These are phyloP conservation scores for Cladophialophora psammophila DNA, from an alignment of 2,329 filamentous ascomycete genomes.

Conservation along the genomic window DNA sequence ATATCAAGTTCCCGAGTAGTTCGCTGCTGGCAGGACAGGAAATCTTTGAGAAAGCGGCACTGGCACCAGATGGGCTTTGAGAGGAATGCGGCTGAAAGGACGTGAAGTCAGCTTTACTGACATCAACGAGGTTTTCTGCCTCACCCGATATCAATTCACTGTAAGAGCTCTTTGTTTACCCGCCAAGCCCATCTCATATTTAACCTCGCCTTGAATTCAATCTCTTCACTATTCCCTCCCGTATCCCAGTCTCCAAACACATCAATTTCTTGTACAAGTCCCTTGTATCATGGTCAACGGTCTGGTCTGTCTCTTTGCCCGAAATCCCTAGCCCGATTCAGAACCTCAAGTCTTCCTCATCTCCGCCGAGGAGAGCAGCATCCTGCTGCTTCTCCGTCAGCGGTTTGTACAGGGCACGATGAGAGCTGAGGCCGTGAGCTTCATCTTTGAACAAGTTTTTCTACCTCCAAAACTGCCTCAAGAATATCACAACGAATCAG, in stretches of 20 bases:
- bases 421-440: constrained; percentile 34
- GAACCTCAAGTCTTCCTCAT: neutral
- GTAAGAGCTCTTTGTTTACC: constrained; percentile 2
- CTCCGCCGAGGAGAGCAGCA: constrained; percentile 8
- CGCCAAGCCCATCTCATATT: constrained; percentile 4
- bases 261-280: neutral
- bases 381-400: constrained; percentile 11
- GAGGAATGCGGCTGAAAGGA: neutral
- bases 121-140: neutral
- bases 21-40: neutral
- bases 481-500: constrained; percentile 43
- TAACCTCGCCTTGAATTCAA: neutral
- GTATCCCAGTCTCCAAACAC: neutral
- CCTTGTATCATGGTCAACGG: neutral
- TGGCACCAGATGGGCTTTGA: neutral
- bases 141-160: constrained; percentile 19
- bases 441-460: constrained; percentile 57
- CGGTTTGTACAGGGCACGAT: constrained; percentile 3
- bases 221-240: neutral
- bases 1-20: neutral
- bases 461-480: constrained; percentile 59
- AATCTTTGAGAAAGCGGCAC: neutral
- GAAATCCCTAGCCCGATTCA: neutral
- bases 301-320: neutral
- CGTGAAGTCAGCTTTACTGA: neutral